Percentiles rank a stretch among this genome's conserved stretches.
These are phyloP conservation scores for Triangularia verruculosa DNA, from an alignment of 2,329 filamentous ascomycete genomes.

Conservation along the genomic window DNA sequence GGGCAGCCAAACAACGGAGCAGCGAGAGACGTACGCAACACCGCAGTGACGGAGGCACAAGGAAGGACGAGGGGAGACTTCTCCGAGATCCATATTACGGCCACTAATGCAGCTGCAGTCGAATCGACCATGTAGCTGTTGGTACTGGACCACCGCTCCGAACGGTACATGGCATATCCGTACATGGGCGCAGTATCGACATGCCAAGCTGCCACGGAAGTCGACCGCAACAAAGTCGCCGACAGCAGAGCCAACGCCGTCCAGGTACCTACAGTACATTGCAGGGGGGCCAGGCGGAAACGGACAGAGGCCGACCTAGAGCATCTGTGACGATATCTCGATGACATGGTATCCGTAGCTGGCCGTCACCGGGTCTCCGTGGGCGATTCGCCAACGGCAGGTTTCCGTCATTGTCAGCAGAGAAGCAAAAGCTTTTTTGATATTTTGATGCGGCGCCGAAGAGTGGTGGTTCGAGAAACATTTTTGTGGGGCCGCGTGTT, in stretches of 20 bases:
- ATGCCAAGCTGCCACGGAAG: slow-evolving; percentile 36
- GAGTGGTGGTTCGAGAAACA: slow-evolving; percentile 19
- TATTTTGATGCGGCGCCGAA: slow-evolving; percentile 5
- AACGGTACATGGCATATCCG: slow-evolving; percentile 22
- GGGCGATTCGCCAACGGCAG: slow-evolving; percentile 28
- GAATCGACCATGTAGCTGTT: slow-evolving; percentile 34
- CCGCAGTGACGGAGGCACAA: neutral
- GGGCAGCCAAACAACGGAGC: slow-evolving; percentile 9
- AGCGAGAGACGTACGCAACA: slow-evolving; percentile 11
- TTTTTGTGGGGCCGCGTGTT: slow-evolving; percentile 10
- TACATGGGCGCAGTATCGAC: slow-evolving; percentile 35
- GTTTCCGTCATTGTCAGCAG: slow-evolving; percentile 21
- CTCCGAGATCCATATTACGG: slow-evolving; percentile 32
- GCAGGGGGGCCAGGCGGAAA: slow-evolving; percentile 22
- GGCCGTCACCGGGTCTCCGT: slow-evolving; percentile 11
- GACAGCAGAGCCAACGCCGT: slow-evolving; percentile 32
- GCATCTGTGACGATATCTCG: slow-evolving; percentile 9
- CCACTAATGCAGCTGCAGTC: slow-evolving; percentile 40
- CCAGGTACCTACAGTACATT: slow-evolving; percentile 32
- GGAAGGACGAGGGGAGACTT: slow-evolving; percentile 20
- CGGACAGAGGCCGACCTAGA: neutral
- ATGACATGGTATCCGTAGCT: slow-evolving; percentile 3
- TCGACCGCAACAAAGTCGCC: slow-evolving; percentile 27
- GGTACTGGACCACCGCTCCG: slow-evolving; percentile 27
- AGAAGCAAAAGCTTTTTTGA: slow-evolving; percentile 13